Evolutionary conservation across 2,329 filamentous ascomycete species (phyloP).

Genomic region (Fusarium oxysporum): DNA sequence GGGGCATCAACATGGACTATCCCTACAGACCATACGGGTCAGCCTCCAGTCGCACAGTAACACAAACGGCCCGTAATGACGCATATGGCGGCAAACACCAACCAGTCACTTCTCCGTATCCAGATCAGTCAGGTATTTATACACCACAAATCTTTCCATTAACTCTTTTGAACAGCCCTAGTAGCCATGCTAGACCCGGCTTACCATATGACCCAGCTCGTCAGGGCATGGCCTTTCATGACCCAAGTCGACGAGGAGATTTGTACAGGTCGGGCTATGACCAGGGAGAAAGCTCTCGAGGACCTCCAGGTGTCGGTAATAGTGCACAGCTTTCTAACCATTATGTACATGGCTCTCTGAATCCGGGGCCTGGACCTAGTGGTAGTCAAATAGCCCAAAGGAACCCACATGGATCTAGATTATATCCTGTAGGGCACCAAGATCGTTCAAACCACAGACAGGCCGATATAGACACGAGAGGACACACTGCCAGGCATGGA

Average conservation of each 20-base stretch:
- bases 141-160: accelerated
- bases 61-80: too few species aligned
- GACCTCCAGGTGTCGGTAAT: too few species aligned
- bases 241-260: neutral
- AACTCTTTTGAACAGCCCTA: neutral
- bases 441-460: too few species aligned
- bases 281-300: neutral
- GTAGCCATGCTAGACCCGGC: neutral
- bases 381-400: neutral
- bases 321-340: neutral
- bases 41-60: too few species aligned
- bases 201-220: neutral
- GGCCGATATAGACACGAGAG: too few species aligned
- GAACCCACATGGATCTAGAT: accelerated
- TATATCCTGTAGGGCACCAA: neutral
- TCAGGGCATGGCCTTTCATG: neutral
- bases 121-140: neutral
- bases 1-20: too few species aligned
- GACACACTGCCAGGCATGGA: too few species aligned
- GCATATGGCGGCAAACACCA: neutral
- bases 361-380: neutral
- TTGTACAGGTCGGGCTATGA: accelerated
- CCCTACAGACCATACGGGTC: too few species aligned
- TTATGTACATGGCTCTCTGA: neutral
- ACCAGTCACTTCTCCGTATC: neutral